Evolutionary conservation across 805 yeast species (phyloP), one percentile per base, ranked within the genome.

Genomic region (Naumovozyma baii): DNA sequence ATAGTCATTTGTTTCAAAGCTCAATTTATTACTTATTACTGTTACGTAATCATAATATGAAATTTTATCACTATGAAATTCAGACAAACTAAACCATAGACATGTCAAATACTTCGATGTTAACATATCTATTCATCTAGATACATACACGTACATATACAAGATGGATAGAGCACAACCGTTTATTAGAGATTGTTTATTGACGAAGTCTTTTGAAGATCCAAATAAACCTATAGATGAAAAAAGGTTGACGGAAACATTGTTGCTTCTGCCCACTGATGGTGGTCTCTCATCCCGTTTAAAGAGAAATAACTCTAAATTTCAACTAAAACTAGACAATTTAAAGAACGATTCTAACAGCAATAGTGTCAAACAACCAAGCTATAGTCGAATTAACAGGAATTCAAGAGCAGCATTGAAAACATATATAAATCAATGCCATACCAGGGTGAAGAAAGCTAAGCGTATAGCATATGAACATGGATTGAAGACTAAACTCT

Each of bases 191-290:
- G 54, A 57, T 10, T 47, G 52, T 34, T 45, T 59, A 3, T 49
- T 59, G 7, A 50, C 57, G 1, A 55, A 48, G 33, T 54, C 51
- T 38, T 51, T 56, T 30, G 47, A 48, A 32, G 47, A 55, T 47
- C 57, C 60, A 14, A 48, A 48, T 26, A 55, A 55, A 40, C 61
- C 61, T 1, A 44, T 58, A 15, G 51, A 53, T 29, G 66, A 59
- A 44, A 56, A 46, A 38, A 51, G 59, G 46, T 47, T 57, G 43
- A 61, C 46, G 39, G 62, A 43, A 28, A 62, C 52, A 32, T 54
- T 49, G 18, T 40, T 59, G 8, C 38, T 60, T 5, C 39, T 54
- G 15, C 69, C 70, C 5, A 63, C 69, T 1, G 64, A 57, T 44
- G 62, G 61, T 20, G 60, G 59, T 12, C 31, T 49, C 3, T 42